Conservation (phyloP, 2,329 filamentous ascomycete species). For the Dichotomopilus funicola region DNA sequence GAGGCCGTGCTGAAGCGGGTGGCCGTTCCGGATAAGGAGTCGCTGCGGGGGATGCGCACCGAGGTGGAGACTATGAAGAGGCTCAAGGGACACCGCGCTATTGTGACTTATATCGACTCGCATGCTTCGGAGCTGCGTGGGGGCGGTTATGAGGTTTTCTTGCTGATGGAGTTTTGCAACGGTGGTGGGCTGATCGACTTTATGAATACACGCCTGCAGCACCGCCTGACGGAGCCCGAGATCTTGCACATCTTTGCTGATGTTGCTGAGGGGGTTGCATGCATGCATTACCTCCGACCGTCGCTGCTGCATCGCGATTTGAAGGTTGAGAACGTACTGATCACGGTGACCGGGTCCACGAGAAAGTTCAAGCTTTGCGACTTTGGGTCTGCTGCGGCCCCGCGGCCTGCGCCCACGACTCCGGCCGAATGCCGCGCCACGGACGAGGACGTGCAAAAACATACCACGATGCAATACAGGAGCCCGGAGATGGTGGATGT, state of each 20-base stretch:
- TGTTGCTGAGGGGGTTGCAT: slow-evolving; percentile 90
- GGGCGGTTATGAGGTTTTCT: slow-evolving; percentile 93
- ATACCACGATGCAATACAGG: slow-evolving; percentile 94
- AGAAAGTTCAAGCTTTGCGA: slow-evolving; percentile 93
- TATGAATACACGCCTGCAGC: slow-evolving; percentile 97
- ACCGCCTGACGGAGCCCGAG: slow-evolving; percentile 93
- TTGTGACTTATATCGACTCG: slow-evolving; percentile 97
- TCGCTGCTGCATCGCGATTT: slow-evolving; percentile 87
- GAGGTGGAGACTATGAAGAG: slow-evolving; percentile 99
- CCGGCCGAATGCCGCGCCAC: slow-evolving; percentile 84
- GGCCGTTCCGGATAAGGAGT: slow-evolving; percentile 91
- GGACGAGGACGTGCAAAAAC: slow-evolving; percentile 94
- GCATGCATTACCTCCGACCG: slow-evolving; percentile 98
- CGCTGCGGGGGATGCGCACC: slow-evolving; percentile 90
- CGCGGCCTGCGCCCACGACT: slow-evolving; percentile 76
- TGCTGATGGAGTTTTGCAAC: slow-evolving; percentile 96
- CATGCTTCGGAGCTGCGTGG: slow-evolving; percentile 90
- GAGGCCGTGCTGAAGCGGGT: slow-evolving; percentile 87
- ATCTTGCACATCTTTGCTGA: slow-evolving; percentile 96
- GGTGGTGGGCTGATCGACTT: slow-evolving; percentile 97
- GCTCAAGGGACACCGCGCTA: slow-evolving; percentile 89
- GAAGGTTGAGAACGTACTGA: slow-evolving; percentile 97
- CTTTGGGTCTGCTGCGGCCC: slow-evolving; percentile 86
- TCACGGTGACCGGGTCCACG: slow-evolving; percentile 59
- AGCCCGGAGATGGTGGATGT: slow-evolving; percentile 99